A percentile compares a stretch with the other conserved stretches of the same genome.
phyloP scores from a whole-genome alignment of 352 stramenopile genomes.

The Phytophthora melonis region DNA sequence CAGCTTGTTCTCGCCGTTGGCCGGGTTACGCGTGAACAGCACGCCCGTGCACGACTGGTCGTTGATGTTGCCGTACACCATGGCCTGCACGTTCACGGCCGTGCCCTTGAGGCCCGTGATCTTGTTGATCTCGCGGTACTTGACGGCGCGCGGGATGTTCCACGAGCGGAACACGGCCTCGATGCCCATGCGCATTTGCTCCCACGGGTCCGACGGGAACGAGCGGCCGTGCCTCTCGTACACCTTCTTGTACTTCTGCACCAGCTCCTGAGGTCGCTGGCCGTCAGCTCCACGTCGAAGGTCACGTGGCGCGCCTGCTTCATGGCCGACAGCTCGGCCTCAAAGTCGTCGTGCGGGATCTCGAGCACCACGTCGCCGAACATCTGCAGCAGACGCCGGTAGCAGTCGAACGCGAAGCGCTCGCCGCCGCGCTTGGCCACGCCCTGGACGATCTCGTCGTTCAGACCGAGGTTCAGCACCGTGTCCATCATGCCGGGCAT shows the following conservation, averaged over 20 bases:
- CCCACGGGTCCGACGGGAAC: slow-evolving; percentile 37
- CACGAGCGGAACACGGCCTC: slow-evolving; percentile 39
- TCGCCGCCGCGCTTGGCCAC: slow-evolving; percentile 36
- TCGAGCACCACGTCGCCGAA: slow-evolving; percentile 37
- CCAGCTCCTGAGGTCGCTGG: slow-evolving; percentile 33
- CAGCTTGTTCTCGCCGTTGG: slow-evolving; percentile 36
- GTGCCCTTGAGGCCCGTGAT: slow-evolving; percentile 38
- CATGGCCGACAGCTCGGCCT: slow-evolving; percentile 34
- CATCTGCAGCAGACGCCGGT: slow-evolving; percentile 39
- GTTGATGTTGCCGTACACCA: slow-evolving; percentile 41
- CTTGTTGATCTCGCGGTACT: slow-evolving; percentile 42
- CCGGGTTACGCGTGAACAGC: slow-evolving; percentile 37
- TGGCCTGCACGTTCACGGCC: slow-evolving; percentile 38
- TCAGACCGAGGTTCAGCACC: slow-evolving; percentile 39
- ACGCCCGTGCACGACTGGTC: slow-evolving; percentile 35
- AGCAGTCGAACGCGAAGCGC: slow-evolving; percentile 38
- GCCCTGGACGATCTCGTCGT: slow-evolving; percentile 34
- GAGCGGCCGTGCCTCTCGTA: slow-evolving; percentile 33
- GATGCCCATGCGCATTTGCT: slow-evolving; percentile 40
- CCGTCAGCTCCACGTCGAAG: slow-evolving; percentile 37
- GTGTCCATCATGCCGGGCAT: slow-evolving; percentile 41
- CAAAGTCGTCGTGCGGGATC: slow-evolving; percentile 39
- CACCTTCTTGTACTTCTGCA: slow-evolving; percentile 38
- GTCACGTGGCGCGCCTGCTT: slow-evolving; percentile 30
- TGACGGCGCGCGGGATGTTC: slow-evolving; percentile 39